Evolutionary conservation across 768 basidiomycete genomes (phyloP).

Genomic region (Thelephora ganbajun): DNA sequence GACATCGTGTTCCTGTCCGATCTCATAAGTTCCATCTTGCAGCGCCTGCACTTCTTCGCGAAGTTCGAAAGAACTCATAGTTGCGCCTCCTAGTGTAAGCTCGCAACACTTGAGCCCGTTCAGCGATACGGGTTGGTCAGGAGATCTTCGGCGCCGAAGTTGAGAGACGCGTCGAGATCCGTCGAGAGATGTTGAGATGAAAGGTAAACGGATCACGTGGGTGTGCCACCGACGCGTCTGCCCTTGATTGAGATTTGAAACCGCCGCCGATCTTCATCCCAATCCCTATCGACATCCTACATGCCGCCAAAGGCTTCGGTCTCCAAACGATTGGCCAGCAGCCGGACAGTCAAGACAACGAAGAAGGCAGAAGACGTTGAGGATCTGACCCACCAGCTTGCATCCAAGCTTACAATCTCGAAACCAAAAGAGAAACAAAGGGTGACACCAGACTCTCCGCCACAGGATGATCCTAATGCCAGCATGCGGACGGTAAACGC

Average conservation of each 20-base stretch:
- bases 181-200: too few species aligned
- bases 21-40: conserved; percentile 51
- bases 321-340: neutral
- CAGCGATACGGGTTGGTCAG: too few species aligned
- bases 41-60: conserved; percentile 64
- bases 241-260: too few species aligned
- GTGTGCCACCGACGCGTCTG: too few species aligned
- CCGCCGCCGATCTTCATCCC: too few species aligned
- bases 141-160: too few species aligned
- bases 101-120: too few species aligned
- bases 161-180: too few species aligned
- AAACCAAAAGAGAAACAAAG: conserved; percentile 10
- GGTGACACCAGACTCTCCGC: conserved; percentile 5
- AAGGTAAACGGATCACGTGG: too few species aligned
- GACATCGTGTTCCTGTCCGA: conserved; percentile 56
- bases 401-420: conserved; percentile 13
- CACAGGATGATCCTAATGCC: conserved; percentile 24
- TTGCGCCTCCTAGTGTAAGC: neutral
- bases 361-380: conserved; percentile 3
- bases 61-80: conserved; percentile 44
- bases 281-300: too few species aligned
- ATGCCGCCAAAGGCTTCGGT: too few species aligned
- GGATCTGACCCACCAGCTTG: conserved; percentile 13
- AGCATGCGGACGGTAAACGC: conserved; percentile 56
- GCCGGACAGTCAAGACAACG: neutral